A percentile compares a stretch with the other conserved stretches of the same genome.
Conservation (phyloP, 2,329 filamentous ascomycete genomes). For the Lachnum nothofagi region DNA sequence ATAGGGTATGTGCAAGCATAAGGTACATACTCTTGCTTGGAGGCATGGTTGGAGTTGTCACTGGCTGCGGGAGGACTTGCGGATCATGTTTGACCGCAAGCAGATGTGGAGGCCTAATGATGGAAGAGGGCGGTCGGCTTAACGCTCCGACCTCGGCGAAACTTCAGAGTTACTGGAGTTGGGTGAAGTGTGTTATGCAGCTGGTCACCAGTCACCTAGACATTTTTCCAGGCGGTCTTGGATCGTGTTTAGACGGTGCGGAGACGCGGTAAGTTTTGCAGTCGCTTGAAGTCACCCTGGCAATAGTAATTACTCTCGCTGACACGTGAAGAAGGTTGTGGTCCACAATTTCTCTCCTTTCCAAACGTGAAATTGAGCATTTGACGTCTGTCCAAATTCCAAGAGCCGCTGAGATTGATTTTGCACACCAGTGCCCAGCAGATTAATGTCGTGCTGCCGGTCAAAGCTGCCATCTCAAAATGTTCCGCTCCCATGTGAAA, state of each 20-base stretch:
- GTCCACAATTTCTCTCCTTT: neutral
- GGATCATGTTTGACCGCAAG: constrained; percentile 26
- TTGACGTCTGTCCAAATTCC: no score
- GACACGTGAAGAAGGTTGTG: neutral
- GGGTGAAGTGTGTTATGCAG: constrained; percentile 5
- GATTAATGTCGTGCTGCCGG: no score
- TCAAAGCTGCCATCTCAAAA: no score
- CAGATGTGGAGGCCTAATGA: constrained; percentile 26
- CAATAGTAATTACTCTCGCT: neutral
- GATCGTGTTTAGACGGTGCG: neutral
- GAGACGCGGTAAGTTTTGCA: neutral
- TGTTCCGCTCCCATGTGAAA: no score
- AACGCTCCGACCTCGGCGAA: constrained; percentile 31
- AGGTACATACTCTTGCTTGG: constrained; percentile 35
- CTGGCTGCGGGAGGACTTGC: constrained; percentile 27
- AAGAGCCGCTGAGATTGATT: no score
- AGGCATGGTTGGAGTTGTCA: constrained; percentile 35
- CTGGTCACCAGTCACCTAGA: constrained; percentile 9
- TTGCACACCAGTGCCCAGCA: no score
- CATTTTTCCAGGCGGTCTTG: constrained; percentile 10
- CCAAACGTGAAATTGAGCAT: neutral
- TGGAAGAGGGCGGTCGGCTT: constrained; percentile 24
- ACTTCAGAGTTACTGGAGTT: no score
- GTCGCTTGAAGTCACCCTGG: neutral
- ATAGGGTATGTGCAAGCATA: neutral